These are phyloP conservation scores for Aristolochia californica DNA, from an alignment of 164 flowering plant genomes.

Conservation along the genomic window DNA sequence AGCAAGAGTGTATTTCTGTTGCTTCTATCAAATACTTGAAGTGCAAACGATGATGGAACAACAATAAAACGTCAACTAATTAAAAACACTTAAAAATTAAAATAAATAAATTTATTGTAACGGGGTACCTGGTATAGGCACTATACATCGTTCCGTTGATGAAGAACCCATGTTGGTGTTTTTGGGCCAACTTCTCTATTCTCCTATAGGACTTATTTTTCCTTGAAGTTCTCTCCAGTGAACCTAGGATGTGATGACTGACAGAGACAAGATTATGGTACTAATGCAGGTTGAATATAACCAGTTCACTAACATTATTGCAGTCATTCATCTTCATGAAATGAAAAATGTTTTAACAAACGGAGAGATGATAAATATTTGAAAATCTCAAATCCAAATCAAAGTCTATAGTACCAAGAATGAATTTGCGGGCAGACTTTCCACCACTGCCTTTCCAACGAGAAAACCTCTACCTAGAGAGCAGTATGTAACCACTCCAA, in stretches of 20 bases:
- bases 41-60: too few species aligned
- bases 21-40: too few species aligned
- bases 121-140: constrained; percentile 27
- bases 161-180: constrained; percentile 26
- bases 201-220: constrained; percentile 18
- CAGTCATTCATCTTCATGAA: too few species aligned
- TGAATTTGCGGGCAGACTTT: constrained; percentile 15
- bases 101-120: not conserved
- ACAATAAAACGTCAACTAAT: too few species aligned
- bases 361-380: too few species aligned
- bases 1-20: too few species aligned
- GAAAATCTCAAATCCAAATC: too few species aligned
- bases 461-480: constrained; percentile 44
- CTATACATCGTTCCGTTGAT: constrained; percentile 28
- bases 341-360: too few species aligned
- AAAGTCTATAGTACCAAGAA: constrained; percentile 13
- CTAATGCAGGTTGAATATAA: too few species aligned
- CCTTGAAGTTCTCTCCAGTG: constrained; percentile 20
- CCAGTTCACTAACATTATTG: too few species aligned
- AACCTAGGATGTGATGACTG: constrained; percentile 24
- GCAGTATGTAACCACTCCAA: constrained; percentile 33
- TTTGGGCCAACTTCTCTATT: constrained; percentile 17
- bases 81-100: too few species aligned
- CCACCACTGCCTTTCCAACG: constrained; percentile 28
- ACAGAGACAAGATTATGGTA: too few species aligned